Base-by-base conservation (phyloP, 1,284 basidiomycete genomes). In the Pterula multifida region DNA sequence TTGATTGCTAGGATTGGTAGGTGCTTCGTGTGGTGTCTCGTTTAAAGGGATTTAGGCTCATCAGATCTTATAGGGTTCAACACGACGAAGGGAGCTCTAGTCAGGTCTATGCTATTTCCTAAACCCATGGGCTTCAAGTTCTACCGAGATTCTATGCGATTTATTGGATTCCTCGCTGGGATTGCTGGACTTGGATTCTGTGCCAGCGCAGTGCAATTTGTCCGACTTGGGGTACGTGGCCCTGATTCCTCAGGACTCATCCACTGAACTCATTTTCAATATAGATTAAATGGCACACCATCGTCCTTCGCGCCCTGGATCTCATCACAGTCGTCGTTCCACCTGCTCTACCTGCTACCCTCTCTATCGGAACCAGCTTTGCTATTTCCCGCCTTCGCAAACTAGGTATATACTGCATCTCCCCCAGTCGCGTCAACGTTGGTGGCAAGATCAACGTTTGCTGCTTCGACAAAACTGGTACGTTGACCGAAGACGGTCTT, bases 381-480 rank as follows among this genome's bases (percentile, higher is more conserved):
- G 90, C 96, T 32, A 90, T 98, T 53, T 73, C 79, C 36, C 83
- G 96, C 26, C 78, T 99, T 24, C 86, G 94, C 52, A 90, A 89
- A 62, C 70, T 75, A 2, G 91, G 90, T 26, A 90, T 99, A 53
- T 98, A 90, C 70, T 99, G 96, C 65, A 98, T 98, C 55, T 93
- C 95, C 3, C 96, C 96, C 0, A 96, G 87, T 58, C 76, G 96
- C 26, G 90, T 99, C 59, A 98, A 98, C 62, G 84, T 98, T 48
- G 92, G 85, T 2, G 96, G 96, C 26, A 96, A 97, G 68, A 76
- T 98, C 69, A 98, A 98, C 57, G 88, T 98, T 4, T 95, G 94
- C 60, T 98, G 94, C 65, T 99, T 99, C 61, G 96, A 99, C 73
- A 99, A 99, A 71, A 99, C 96, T 1, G 96, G 96, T 1, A 99